These are phyloP conservation scores for Cavenderia fasciculata DNA, from an alignment of 78 protist genomes.

Conservation along the genomic window DNA sequence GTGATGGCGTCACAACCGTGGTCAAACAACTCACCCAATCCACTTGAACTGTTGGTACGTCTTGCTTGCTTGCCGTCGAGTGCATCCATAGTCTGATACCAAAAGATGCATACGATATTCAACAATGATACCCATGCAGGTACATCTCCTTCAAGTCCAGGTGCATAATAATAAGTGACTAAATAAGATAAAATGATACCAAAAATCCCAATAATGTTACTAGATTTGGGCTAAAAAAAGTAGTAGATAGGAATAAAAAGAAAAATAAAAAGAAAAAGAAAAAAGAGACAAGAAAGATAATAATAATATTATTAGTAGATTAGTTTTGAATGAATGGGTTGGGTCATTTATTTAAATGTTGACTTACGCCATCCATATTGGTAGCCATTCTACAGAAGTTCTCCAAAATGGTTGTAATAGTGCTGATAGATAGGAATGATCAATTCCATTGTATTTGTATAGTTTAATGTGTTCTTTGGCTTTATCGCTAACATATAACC, in stretches of 20 bases:
- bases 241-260: not conserved
- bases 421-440: constrained; percentile 52
- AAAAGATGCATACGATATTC: constrained; percentile 39
- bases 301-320: too few relatives aligned
- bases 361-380: constrained; percentile 76
- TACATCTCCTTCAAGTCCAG: constrained; percentile 22
- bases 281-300: too few relatives aligned
- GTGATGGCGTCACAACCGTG: constrained; percentile 83
- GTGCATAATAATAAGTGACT: constrained; percentile 49
- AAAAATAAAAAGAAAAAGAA: not conserved
- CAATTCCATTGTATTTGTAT: constrained; percentile 66
- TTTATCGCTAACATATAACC: constrained; percentile 27
- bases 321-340: not conserved
- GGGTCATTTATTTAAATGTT: too few relatives aligned
- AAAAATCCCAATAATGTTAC: constrained; percentile 64
- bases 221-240: constrained; percentile 18
- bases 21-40: constrained; percentile 81
- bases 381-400: constrained; percentile 33
- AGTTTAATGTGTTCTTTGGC: constrained; percentile 51
- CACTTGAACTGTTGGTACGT: constrained; percentile 58
- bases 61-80: constrained; percentile 84
- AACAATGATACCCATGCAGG: constrained; percentile 66
- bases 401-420: constrained; percentile 76
- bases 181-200: constrained; percentile 50
- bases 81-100: constrained; percentile 81